A percentile compares a stretch with the other conserved stretches of the same genome.
Evolutionary conservation across 1,284 basidiomycete genomes (phyloP).

Genomic region (Leccinum griseonigrum): DNA sequence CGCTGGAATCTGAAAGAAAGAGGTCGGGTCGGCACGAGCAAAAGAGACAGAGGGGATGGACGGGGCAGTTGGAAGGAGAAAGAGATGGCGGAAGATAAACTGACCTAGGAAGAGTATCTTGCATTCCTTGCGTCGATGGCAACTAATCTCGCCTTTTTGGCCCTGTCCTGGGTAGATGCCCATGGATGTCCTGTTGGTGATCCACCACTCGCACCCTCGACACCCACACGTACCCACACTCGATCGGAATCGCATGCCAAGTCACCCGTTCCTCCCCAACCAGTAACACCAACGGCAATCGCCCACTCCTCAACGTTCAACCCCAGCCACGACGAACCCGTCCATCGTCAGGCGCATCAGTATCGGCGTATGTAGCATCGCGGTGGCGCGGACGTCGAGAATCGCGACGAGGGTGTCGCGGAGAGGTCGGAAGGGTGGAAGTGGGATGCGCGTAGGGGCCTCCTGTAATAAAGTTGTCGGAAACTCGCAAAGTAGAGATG

Average conservation of each 20-base stretch:
- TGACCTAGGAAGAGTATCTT: constrained; percentile 93
- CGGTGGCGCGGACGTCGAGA: too few relatives aligned
- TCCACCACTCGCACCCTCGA: constrained; percentile 54
- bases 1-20: constrained; percentile 45
- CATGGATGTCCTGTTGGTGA: too few relatives aligned
- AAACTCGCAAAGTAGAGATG: not conserved
- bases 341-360: constrained; percentile 31
- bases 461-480: constrained; percentile 12
- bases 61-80: constrained; percentile 5
- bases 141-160: constrained; percentile 65
- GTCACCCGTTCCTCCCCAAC: constrained; percentile 60
- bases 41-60: not conserved
- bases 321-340: constrained; percentile 71
- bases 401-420: too few relatives aligned
- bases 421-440: constrained; percentile 39
- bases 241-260: constrained; percentile 47
- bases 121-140: constrained; percentile 86
- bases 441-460: constrained; percentile 22
- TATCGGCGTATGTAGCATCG: too few relatives aligned
- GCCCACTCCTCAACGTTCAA: constrained; percentile 56
- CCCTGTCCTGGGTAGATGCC: constrained; percentile 51
- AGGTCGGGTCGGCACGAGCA: not conserved
- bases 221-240: constrained; percentile 49
- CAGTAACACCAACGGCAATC: constrained; percentile 61
- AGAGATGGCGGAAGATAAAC: constrained; percentile 30